Conservation (phyloP, 73 alveolate species). For the Paramecium primaurelia region DNA sequence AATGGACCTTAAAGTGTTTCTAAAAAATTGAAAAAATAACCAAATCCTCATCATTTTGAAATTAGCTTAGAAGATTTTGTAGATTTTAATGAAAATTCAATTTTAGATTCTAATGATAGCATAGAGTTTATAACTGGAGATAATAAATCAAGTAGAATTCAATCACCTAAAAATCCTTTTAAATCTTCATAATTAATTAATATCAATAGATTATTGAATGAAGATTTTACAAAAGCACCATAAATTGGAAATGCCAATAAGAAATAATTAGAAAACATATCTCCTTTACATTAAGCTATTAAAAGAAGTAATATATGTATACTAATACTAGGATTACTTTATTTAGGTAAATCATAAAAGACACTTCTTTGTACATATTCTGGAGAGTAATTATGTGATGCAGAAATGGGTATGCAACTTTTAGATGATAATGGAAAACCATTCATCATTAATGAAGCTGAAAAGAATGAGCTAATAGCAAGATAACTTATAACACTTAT, state of each 20-base stretch:
- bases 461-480: not conserved
- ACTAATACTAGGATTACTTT: not conserved
- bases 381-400: slow-evolving; percentile 18
- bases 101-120: slow-evolving; percentile 27
- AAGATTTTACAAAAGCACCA: not conserved
- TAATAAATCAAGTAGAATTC: not conserved
- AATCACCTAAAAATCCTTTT: not conserved
- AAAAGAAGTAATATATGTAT: not conserved
- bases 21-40: not conserved
- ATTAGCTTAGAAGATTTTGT: slow-evolving; percentile 39
- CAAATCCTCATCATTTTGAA: not conserved
- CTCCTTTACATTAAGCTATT: slow-evolving; percentile 9
- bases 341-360: not conserved
- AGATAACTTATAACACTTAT: not conserved
- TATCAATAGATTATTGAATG: not conserved
- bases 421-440: slow-evolving; percentile 29
- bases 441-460: not conserved
- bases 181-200: not conserved
- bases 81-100: slow-evolving; percentile 21
- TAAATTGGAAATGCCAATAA: not conserved
- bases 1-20: not conserved
- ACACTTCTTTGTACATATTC: not conserved
- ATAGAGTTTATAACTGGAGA: not conserved
- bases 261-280: not conserved
- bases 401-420: slow-evolving; percentile 28